Evolutionary conservation across 78 protist genomes (phyloP).

Genomic region (Neovahlkampfia damariscottae): DNA sequence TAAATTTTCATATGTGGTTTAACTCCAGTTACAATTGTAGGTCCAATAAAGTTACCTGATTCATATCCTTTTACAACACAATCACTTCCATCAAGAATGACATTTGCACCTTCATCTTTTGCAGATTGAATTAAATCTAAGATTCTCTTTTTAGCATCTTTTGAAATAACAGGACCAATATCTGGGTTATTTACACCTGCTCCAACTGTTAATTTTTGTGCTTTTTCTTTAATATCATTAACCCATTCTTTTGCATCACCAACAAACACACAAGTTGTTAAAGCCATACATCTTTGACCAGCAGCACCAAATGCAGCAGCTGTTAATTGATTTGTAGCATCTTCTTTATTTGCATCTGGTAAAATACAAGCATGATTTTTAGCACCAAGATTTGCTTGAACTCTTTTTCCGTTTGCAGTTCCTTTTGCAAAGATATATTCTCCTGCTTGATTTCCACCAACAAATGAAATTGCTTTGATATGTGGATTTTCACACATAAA

Average conservation of each 20-base stretch:
- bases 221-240: conserved; percentile 62
- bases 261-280: conserved; percentile 80
- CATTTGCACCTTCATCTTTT: conserved; percentile 68
- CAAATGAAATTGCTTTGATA: conserved; percentile 88
- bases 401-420: conserved; percentile 83
- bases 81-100: conserved; percentile 76
- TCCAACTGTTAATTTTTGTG: conserved; percentile 44
- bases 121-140: conserved; percentile 39
- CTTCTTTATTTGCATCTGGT: conserved; percentile 80
- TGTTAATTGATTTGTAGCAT: conserved; percentile 67
- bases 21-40: conserved; percentile 76
- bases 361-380: conserved; percentile 94
- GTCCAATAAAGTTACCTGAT: conserved; percentile 86
- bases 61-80: conserved; percentile 30
- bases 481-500: conserved; percentile 78
- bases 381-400: conserved; percentile 89
- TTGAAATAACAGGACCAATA: conserved; percentile 85
- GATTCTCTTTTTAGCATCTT: conserved; percentile 54
- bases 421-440: conserved; percentile 71
- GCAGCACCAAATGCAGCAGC: conserved; percentile 96
- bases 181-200: conserved; percentile 44
- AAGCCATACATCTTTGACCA: conserved; percentile 99
- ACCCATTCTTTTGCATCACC: conserved; percentile 59
- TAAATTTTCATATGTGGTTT: conserved; percentile 56
- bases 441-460: conserved; percentile 73